phyloP scores from a whole-genome alignment of 2,329 filamentous ascomycete species.

The Fusarium heterosporum region DNA sequence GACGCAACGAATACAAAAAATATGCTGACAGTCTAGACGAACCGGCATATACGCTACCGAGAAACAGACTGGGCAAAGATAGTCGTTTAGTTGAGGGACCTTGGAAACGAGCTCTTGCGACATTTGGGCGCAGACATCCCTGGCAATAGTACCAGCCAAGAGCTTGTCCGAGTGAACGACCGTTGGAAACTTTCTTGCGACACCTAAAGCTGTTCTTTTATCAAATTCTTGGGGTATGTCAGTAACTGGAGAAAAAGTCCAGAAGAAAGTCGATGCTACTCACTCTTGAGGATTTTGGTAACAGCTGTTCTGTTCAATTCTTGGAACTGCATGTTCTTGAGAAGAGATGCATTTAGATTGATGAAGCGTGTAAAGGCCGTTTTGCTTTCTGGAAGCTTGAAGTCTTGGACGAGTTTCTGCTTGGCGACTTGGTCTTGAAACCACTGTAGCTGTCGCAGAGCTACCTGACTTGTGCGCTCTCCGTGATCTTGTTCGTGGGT shows the following conservation, averaged over 20 bases:
- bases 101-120: slow-evolving; percentile 77
- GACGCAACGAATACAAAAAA: slow-evolving; percentile 87
- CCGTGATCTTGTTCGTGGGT: slow-evolving; percentile 78
- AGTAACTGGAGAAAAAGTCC: slow-evolving; percentile 7
- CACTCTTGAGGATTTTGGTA: slow-evolving; percentile 86
- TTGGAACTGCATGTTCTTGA: slow-evolving; percentile 85
- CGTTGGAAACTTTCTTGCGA: slow-evolving; percentile 71
- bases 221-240: slow-evolving; percentile 77
- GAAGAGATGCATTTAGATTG: slow-evolving; percentile 77
- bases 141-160: slow-evolving; percentile 75
- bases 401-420: slow-evolving; percentile 67
- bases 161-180: slow-evolving; percentile 69
- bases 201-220: slow-evolving; percentile 81
- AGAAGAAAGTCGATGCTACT: slow-evolving; percentile 41
- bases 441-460: slow-evolving; percentile 74
- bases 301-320: slow-evolving; percentile 85
- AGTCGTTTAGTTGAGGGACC: slow-evolving; percentile 87
- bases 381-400: slow-evolving; percentile 75
- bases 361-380: slow-evolving; percentile 76
- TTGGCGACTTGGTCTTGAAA: slow-evolving; percentile 77
- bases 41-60: slow-evolving; percentile 84
- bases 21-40: slow-evolving; percentile 77
- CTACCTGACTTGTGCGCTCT: slow-evolving; percentile 72
- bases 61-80: slow-evolving; percentile 83
- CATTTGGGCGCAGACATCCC: slow-evolving; percentile 80